Evolutionary conservation across 768 basidiomycete genomes (phyloP), one percentile per base, ranked within the genome.

Genomic region (Cystobasidium tubakii): DNA sequence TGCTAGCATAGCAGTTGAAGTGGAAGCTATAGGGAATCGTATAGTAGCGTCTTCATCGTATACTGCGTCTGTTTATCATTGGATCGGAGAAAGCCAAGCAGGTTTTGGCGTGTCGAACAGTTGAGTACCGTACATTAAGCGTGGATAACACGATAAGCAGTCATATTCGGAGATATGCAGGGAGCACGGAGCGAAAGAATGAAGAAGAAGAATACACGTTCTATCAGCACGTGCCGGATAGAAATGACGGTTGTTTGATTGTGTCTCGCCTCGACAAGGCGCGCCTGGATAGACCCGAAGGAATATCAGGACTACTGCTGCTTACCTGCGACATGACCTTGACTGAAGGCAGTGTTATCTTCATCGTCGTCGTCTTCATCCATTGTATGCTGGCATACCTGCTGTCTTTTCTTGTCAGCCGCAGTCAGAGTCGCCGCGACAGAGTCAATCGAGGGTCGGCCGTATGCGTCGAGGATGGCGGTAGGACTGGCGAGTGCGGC

Each of bases 181-280:
- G 7, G 15, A 39, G 46, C 46, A 50, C 15, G 7, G 15, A 39
- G 39, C 6, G 7, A 50, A 19, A 50, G 46, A n/a, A 50, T 6
- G 46, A 19, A 50, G 21, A 50, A n/a, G 46, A 9, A 15, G 21
- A 50, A 19, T 12, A 50, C 21, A 50, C 4, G 4, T 21, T 27
- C 6, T 21, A 60, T 60, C 27, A 60, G 57, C 57, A 60, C 57
- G 57, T 60, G 57, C 57, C 57, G 12, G 57, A 54, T 29, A 60
- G n/a, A n/a, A n/a, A 60, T 34, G 46, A n/a, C 7, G 7, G 9
- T n/a, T 17, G 46, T 6, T 6, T 50, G 42, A 3, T 39, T 39
- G 39, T 39, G 39, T 6, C 7, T 39, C 39, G 7, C 7, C 6
- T 15, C 6, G 15, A 15, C 39, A 39, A 39, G 39, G 39, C 39